Evolutionary conservation across 305 asterid species (phyloP), one percentile per base, ranked within the genome.

Genomic region (Solanum aculeatissimum): DNA sequence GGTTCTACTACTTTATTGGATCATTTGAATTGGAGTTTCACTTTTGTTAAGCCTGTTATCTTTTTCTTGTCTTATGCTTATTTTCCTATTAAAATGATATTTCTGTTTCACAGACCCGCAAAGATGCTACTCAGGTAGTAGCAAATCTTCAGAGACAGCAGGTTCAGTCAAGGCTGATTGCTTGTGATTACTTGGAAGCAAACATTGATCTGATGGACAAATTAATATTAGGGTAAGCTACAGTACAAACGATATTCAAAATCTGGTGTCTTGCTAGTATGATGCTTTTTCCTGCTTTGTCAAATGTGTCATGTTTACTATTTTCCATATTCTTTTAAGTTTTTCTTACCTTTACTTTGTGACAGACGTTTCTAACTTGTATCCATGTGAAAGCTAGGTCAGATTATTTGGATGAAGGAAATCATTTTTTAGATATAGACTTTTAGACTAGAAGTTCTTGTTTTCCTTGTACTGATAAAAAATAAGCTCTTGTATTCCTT

Each of bases 81-180:
- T 83, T 53, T 53, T 68, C 54, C 51, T 49, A 69, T 42, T 32
- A 23, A 53, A 83, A 69, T 27, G 53, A 42, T 69, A 25, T 69
- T 69, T 69, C 53, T 57, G 35, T 83, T 82, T 79, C 88, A 93
- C 95, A 97, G 99, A 86, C 98, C 53, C 98, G 98, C 81, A 95
- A 95, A 91, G 99, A 97, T 93, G 98, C 98, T 42, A 93, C 99
- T 11, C 98, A 94, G 86, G 97, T 97, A 85, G 98, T 97, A 89
- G 98, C 99, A 40, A 97, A 97, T 90, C 91, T 97, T 88, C 99
- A 97, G 90, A 90, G 99, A 90, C 99, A 97, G 85, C 99, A 93
- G 87, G 99, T 97, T 88, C 97, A 97, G n/a, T 97, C 98, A 13
- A 91, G 93, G 90, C 83, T 97, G 93, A 97, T 97, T 88, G 98